Evolutionary conservation across 192 early-diverging fungal species (phyloP).

Genomic region (Rhizophagus sp.): DNA sequence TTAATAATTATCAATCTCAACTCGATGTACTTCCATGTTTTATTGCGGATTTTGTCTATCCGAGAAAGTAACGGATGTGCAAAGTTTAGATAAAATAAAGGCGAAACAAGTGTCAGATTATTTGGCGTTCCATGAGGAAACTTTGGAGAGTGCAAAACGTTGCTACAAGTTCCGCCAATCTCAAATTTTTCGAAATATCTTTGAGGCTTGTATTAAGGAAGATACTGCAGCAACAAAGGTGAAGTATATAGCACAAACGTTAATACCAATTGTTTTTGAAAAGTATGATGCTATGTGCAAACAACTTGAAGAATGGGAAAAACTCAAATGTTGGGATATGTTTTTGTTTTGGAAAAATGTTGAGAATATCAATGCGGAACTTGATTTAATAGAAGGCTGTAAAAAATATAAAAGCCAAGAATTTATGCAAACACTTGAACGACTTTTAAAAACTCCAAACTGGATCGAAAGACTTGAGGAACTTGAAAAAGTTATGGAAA

Average conservation of each 20-base stretch:
- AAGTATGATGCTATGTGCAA: not conserved
- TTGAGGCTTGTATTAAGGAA: not conserved
- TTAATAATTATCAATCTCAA: no score
- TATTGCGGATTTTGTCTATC: no score
- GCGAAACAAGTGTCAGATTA: not conserved
- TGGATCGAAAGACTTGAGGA: not conserved
- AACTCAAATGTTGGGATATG: not conserved
- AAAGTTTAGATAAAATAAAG: not conserved
- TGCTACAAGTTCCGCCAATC: not conserved
- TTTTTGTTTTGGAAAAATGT: conserved; percentile 24
- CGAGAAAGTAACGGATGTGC: no score
- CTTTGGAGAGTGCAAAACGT: not conserved
- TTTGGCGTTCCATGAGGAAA: not conserved
- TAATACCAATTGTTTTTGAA: not conserved
- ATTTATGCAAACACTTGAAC: not conserved
- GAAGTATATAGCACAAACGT: not conserved
- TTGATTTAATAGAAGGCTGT: not conserved
- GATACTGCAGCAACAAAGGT: not conserved
- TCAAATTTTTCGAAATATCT: conserved; percentile 13
- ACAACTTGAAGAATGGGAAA: conserved; percentile 14
- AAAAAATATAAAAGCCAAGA: not conserved
- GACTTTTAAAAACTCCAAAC: not conserved
- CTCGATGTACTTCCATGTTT: no score
- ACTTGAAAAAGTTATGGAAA: not conserved
- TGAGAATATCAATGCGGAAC: not conserved